phyloP scores from a whole-genome alignment of 1,284 basidiomycete species.

The Singerocomus rubriflavus region DNA sequence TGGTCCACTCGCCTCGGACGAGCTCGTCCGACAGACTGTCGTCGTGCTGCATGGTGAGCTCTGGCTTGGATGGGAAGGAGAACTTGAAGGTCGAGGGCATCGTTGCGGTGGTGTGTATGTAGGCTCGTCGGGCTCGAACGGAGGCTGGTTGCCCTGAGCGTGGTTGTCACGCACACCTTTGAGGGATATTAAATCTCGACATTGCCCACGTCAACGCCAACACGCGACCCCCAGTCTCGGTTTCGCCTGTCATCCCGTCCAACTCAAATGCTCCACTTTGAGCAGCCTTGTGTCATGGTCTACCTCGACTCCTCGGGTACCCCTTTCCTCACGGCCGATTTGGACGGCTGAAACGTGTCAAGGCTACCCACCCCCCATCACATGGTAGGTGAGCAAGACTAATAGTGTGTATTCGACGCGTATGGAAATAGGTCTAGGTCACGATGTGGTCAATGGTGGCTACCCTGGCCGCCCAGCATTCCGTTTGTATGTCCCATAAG shows the following conservation, averaged over 20 bases:
- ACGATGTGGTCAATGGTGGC: neutral
- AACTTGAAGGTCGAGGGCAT: conserved; percentile 4
- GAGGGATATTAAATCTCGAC: conserved; percentile 1
- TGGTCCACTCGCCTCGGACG: conserved; percentile 21
- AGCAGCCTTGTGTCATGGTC: too few species aligned
- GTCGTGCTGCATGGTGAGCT: neutral
- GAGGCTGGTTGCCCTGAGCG: neutral
- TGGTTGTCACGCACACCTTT: conserved; percentile 3
- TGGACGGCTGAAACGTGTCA: neutral
- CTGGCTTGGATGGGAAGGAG: conserved; percentile 6
- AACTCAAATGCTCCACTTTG: too few species aligned
- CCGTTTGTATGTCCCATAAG: conserved; percentile 44
- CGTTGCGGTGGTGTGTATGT: neutral
- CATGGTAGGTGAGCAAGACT: too few species aligned
- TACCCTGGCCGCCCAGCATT: conserved; percentile 19
- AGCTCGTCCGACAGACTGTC: conserved; percentile 12
- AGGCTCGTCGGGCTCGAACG: neutral
- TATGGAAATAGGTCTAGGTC: neutral
- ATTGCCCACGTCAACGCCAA: conserved; percentile 12
- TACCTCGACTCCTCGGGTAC: neutral
- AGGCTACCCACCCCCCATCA: neutral
- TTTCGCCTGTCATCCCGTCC: neutral
- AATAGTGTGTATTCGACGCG: neutral
- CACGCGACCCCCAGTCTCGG: neutral
- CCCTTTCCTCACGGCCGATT: neutral